Evolutionary conservation across 371 early-diverging fungal species (phyloP).

Genomic region (Haplosporangium sp.): DNA sequence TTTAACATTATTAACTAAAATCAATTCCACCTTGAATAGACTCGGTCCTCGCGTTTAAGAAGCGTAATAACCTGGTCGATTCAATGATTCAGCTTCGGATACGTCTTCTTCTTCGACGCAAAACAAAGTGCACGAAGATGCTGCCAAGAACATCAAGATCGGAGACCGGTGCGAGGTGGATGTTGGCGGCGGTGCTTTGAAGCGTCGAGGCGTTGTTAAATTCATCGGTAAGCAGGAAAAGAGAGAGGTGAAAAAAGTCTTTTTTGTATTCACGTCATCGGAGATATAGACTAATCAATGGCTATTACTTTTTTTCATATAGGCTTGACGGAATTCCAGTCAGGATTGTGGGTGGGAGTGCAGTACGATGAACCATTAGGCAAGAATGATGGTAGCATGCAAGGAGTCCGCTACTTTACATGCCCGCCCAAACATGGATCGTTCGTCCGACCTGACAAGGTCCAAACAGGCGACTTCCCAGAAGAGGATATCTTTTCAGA

Average conservation of each 20-base stretch:
- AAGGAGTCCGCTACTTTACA: constrained; percentile 81
- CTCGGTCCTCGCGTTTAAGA: constrained; percentile 90
- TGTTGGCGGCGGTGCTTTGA: constrained; percentile 58
- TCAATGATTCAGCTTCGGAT: constrained; percentile 69
- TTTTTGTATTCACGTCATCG: not conserved
- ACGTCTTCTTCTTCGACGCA: constrained; percentile 49
- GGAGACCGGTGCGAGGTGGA: constrained; percentile 91
- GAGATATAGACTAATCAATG: not conserved
- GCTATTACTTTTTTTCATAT: constrained; percentile 4
- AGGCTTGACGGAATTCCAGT: constrained; percentile 81
- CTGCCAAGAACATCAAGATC: constrained; percentile 69
- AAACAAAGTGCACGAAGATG: constrained; percentile 62
- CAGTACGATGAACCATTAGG: constrained; percentile 97
- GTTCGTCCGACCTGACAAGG: constrained; percentile 89
- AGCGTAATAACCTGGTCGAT: constrained; percentile 91
- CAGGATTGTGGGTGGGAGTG: constrained; percentile 94
- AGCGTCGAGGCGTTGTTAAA: constrained; percentile 81
- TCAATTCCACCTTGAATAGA: constrained; percentile 58
- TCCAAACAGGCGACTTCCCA: constrained; percentile 91
- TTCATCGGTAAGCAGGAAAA: constrained; percentile 72
- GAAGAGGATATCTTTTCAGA: constrained; percentile 57
- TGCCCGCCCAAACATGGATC: constrained; percentile 83
- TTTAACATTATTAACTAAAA: too few relatives aligned
- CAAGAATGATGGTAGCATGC: constrained; percentile 91
- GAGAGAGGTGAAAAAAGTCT: not conserved